Evolutionary conservation across 1,139 yeast genomes (phyloP).

Genomic region (Blastobotrys arbuscula): DNA sequence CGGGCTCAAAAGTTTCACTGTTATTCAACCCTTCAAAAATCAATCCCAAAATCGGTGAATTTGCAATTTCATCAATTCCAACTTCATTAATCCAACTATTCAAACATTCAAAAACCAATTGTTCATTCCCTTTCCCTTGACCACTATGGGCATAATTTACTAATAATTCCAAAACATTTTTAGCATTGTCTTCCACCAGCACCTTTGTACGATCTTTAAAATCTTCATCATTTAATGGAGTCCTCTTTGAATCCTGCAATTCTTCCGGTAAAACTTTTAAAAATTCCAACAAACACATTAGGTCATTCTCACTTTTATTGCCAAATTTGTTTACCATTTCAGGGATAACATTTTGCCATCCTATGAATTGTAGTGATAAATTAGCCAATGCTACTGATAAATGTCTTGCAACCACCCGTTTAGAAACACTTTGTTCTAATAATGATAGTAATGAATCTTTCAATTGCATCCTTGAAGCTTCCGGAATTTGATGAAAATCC

Average conservation of each 20-base stretch:
- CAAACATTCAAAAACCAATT: conserved; percentile 63
- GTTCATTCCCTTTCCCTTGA: conserved; percentile 28
- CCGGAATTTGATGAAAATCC: conserved; percentile 73
- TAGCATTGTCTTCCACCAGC: conserved; percentile 62
- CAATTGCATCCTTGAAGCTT: conserved; percentile 45
- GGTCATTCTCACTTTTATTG: conserved; percentile 28
- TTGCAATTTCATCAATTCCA: conserved; percentile 47
- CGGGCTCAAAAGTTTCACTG: conserved; percentile 74
- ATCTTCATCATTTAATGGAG: conserved; percentile 79
- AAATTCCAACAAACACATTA: conserved; percentile 60
- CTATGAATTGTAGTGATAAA: conserved; percentile 66
- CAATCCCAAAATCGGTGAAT: conserved; percentile 57
- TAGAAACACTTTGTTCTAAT: conserved; percentile 43
- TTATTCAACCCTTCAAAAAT: conserved; percentile 62
- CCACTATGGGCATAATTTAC: conserved; percentile 37
- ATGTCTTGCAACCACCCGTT: conserved; percentile 67
- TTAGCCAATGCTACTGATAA: conserved; percentile 76
- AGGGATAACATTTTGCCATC: conserved; percentile 66
- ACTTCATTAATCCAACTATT: conserved; percentile 89
- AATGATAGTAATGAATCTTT: conserved; percentile 59
- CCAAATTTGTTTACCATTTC: conserved; percentile 55
- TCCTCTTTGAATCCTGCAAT: conserved; percentile 66
- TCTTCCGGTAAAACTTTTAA: conserved; percentile 89
- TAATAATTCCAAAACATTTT: conserved; percentile 58
- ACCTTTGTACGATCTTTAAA: conserved; percentile 58